Base-by-base conservation (phyloP, 345 rosid species). In the Citrus reticulata region DNA sequence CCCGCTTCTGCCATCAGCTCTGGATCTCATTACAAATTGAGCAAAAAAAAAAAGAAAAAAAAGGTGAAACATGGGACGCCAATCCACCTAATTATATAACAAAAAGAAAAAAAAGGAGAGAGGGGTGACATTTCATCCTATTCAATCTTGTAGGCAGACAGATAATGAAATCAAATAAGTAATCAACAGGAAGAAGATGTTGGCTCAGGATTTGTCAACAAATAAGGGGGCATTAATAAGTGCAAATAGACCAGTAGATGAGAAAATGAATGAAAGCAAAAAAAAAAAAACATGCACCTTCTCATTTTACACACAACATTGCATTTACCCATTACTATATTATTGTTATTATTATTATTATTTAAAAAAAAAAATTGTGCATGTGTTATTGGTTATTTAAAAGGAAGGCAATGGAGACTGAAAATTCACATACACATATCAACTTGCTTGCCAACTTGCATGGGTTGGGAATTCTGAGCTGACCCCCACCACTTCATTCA, bases 191-290 rank as follows among this genome's bases (percentile, higher is more conserved):
- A 64, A 63, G 70, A 24, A 35, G 60, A 7, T 70, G 65, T 77
- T 74, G 74, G 65, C 16, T 71, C 54, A 72, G 59, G 81, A 83
- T 85, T 82, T 85, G 82, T 78, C 73, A 78, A 37, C 82, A 63
- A 35, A 65, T 39, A 9, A 49, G 76, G 76, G 46, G 69, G 78
- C 83, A 81, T 69, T 64, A 63, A 68, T 66, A 79, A 81, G 74
- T 76, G 77, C 29, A 42, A 17, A 19, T 32, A 78, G 74, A 32
- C 77, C 57, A 68, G 70, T 77, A 60, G 80, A 69, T 60, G 76
- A 27, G 46, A 55, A 39, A 62, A 74, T 74, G 25, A 34, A 70
- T 77, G 32, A 71, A 51, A 63, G 17, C 62, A 20, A 35, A 37
- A 19, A 35, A 37, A 37, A 62, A 32, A 32, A 32, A 32, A 32